phyloP scores from a whole-genome alignment of 495 filamentous ascomycete genomes.

The Letharia lupina region DNA sequence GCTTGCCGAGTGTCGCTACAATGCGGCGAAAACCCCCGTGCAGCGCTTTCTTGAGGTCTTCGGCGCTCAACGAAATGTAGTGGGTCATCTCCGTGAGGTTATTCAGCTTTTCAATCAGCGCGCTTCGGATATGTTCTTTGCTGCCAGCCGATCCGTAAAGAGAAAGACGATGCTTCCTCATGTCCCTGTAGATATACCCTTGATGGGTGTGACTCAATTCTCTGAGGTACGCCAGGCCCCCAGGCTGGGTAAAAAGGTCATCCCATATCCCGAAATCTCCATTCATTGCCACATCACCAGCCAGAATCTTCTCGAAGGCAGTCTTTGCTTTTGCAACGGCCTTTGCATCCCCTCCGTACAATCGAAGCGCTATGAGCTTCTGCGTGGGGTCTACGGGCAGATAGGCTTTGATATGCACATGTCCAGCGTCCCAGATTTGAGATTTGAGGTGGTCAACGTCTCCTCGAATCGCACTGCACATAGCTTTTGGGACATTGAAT shows the following conservation, averaged over 20 bases:
- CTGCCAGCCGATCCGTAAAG: constrained; percentile 27
- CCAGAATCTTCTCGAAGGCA: constrained; percentile 15
- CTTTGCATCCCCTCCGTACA: constrained; percentile 15
- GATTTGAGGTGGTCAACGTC: constrained; percentile 30
- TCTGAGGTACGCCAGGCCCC: constrained; percentile 11
- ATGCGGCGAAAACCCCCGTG: constrained; percentile 16
- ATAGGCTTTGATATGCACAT: constrained; percentile 29
- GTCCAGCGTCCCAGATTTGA: constrained; percentile 24
- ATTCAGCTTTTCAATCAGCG: constrained; percentile 9
- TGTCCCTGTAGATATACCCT: constrained; percentile 12
- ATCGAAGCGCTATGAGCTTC: constrained; percentile 18
- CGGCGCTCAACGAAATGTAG: constrained; percentile 10
- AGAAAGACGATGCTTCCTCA: constrained; percentile 20
- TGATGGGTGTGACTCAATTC: background rate
- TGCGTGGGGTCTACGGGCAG: constrained; percentile 22
- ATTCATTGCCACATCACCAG: constrained; percentile 13
- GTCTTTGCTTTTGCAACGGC: constrained; percentile 22
- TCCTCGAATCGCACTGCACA: constrained; percentile 33
- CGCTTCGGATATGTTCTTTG: constrained; percentile 12
- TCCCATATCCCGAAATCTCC: constrained; percentile 28
- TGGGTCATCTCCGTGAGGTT: background rate
- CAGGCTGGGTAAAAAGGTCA: constrained; percentile 26
- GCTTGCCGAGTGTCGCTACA: constrained; percentile 11
- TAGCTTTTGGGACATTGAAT: constrained; percentile 29
- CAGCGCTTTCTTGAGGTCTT: constrained; percentile 13